A percentile compares a stretch with the other conserved stretches of the same genome.
These are phyloP conservation scores for Phytophthora cajani DNA, from an alignment of 352 stramenopile genomes.

Conservation along the genomic window DNA sequence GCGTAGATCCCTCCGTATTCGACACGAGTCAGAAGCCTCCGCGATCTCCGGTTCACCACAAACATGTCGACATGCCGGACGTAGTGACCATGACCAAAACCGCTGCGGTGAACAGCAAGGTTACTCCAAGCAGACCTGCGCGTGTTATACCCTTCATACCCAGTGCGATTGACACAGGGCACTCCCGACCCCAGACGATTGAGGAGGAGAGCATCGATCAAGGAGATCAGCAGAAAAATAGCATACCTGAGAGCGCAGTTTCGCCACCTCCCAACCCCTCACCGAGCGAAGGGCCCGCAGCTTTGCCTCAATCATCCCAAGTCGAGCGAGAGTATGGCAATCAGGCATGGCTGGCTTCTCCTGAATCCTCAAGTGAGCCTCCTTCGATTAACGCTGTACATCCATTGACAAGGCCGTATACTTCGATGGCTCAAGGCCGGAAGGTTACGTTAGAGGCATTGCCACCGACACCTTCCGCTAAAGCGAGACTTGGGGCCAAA, in stretches of 20 bases:
- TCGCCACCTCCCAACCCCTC: not conserved
- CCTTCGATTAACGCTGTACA: conserved; percentile 30
- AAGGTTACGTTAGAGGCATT: conserved; percentile 39
- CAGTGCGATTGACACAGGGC: conserved; percentile 14
- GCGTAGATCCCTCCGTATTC: conserved; percentile 35
- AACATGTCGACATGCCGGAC: conserved; percentile 27
- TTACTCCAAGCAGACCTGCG: conserved; percentile 12
- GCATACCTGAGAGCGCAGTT: not conserved
- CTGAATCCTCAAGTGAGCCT: conserved; percentile 14
- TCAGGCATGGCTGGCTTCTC: conserved; percentile 27
- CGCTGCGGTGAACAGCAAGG: conserved; percentile 31
- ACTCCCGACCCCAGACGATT: conserved; percentile 22
- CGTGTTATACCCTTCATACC: conserved; percentile 31
- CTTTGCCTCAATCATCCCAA: conserved; percentile 1
- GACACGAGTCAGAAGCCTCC: conserved; percentile 3
- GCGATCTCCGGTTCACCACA: conserved; percentile 12
- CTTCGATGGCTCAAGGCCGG: conserved; percentile 29
- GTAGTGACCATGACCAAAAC: conserved; percentile 43
- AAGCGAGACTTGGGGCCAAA: conserved; percentile 17
- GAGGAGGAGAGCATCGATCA: conserved; percentile 25
- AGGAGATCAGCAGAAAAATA: conserved; percentile 10
- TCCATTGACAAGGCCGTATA: conserved; percentile 31
- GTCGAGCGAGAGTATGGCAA: conserved; percentile 28
- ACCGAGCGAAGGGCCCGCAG: not conserved
- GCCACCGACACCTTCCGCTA: conserved; percentile 22